Base-by-base conservation (phyloP, 257 asterid species). In the Craterostigma plantagineum region DNA sequence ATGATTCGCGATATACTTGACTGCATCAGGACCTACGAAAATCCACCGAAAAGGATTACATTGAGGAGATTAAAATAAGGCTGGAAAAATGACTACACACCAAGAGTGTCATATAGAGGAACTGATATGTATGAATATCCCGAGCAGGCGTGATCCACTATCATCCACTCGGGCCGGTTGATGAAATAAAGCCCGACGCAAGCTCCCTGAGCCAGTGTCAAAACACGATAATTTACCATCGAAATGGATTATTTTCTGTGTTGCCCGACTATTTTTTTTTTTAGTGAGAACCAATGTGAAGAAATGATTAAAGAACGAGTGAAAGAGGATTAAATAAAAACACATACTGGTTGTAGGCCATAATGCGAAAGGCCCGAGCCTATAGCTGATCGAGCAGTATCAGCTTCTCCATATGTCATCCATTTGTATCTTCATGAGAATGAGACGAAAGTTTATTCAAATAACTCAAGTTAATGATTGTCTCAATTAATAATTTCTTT, bases 11-110 rank as follows among this genome's bases (percentile, higher is more conserved):
- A 87, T 87, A 48, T n/a, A 82, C 63, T 68, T 82, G 51, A 81
- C 98, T 65, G 95, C 93, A 68, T 87, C 98, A 49, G 95, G 98
- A 52, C 95, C 98, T 87, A 78, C n/a, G n/a, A 39, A 56, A 38
- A 46, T 36, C 35, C 57, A 61, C 37, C 56, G 34, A 60, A 56
- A 38, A 11, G 12, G 46, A 34, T 39, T 27, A 43, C 35, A 35
- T 62, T 35, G 57, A 54, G 38, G 48, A 45, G 61, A 45, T 34
- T 38, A 34, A 50, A 34, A 38, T 49, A 48, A 63, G 51, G 1
- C 14, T 23, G 41, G 35, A 45, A 47, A 65, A 65, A 60, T 55
- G 57, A 57, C 48, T 56, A 75, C 94, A 49, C 47, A 86, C 98
- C 95, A 49, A 87, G 93, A 53, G 98, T 87, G 65, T 87, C 98